Evolutionary conservation across 1,284 basidiomycete genomes (phyloP), one percentile per base, ranked within the genome.

Genomic region (Irpex sp.): DNA sequence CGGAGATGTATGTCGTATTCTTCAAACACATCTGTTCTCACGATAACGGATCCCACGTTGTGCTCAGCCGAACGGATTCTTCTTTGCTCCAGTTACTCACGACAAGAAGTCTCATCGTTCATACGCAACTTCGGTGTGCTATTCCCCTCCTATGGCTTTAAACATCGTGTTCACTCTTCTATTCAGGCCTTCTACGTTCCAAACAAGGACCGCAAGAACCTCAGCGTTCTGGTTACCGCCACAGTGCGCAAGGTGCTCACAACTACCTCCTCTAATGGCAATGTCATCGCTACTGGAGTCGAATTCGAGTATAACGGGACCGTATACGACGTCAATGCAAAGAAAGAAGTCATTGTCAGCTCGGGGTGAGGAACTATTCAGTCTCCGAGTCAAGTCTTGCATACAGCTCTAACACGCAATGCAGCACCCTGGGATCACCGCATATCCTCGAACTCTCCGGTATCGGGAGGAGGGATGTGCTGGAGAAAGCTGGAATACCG

Each of bases 261-360:
- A 12, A 37, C 93, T 73, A 94, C 94, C 28, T 96, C 95, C 12
- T 81, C 84, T 70, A 93, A 98, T 72, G 91, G 93, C 56, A 94
- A 94, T 74, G 97, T 97, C 75, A 96, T 95, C 7, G 69, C 69
- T 2, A 68, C 66, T 8, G 71, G 67, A 19, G 73, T 75, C 5
- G 67, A 66, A 23, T 74, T 75, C 53, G 36, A 58, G 1, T 49
- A 63, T 42, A 62, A 63, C n/a, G 68, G 64, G 7, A 52, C 60
- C 21, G 60, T 37, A 2, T 66, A 69, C 55, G 56, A 58, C 5
- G 71, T 68, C 16, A 53, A 63, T 54, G 59, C 61, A 10, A 57
- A 10, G 47, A 59, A 58, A 48, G 64, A 80, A 58, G 75, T 81
- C 36, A 72, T 80, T 19, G 59, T 81, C n/a, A 73, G 67, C 23